Base-by-base conservation (phyloP, 257 asterid genomes). In the Verbascum thapsus region DNA sequence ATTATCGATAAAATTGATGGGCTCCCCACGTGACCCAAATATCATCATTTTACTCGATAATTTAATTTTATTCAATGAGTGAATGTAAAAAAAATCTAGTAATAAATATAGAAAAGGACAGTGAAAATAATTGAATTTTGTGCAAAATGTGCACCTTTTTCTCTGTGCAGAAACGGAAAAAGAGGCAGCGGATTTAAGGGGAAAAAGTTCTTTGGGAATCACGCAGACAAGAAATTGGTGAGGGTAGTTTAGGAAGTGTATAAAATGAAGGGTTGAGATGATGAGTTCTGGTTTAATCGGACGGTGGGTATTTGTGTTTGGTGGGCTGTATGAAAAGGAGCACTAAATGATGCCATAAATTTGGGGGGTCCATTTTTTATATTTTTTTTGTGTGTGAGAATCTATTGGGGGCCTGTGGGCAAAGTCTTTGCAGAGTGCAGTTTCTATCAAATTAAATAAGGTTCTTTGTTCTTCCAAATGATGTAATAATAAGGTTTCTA, bases 81-180 rank as follows among this genome's bases (percentile, higher is more conserved):
- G 60, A 26, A 55, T 13, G 61, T 45, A 54, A 68, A 61, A 81
- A 68, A 69, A 45, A 63, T 64, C 67, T 39, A 55, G 66, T 13
- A 37, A 60, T 10, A 66, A 63, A 23, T 16, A 16, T 15, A 39
- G 32, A 55, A 63, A 62, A 61, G 20, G 75, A 80, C 69, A 39
- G 70, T 37, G 47, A 72, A n/a, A 44, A 13, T 23, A 53, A 51
- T 81, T 41, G 87, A 71, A 73, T 49, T 76, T 53, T 73, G 95
- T 66, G 94, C 74, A 48, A 16, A 53, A 71, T 75, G 83, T 76
- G 75, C 57, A 59, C 71, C 64, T 69, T 77, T 65, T 66, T n/a
- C 62, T 80, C 77, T 85, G 71, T 74, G 84, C n/a, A n/a, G 74
- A 67, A 60, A 57, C 76, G 77, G 85, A 67, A 69, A 61, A 66